Evolutionary conservation across 805 yeast species (phyloP), one percentile per base, ranked within the genome.

Genomic region (Yarrowia sp.): DNA sequence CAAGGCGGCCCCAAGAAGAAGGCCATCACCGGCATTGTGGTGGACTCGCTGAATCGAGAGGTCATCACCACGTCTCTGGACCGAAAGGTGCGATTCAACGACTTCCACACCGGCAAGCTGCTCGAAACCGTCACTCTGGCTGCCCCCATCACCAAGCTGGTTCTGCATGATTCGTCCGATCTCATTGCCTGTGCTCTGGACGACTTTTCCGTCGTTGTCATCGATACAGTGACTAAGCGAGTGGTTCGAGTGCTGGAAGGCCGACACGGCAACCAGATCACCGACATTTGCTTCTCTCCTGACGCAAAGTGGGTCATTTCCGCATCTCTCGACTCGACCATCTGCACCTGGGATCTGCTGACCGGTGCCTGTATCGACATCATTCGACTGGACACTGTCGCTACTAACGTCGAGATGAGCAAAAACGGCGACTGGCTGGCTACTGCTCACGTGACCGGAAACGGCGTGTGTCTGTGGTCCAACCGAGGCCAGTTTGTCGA

Each of bases 331-430:
- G 99, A 95, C 76, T 83, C 91, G 1, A 92, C 98, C 0, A 82
- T 95, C 60, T 85, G 99, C 74, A 92, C 97, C 0, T 95, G 98
- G 98, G 98, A 95, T 77, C 84, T 95, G 69, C 98, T 98, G 49
- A 90, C 97, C 1, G 98, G 99, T 60, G 91, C 93, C 0, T 94
- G 98, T 77, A 92, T 95, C 68, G 99, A 95, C 79, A 98, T 97
- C 70, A 87, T 94, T 17, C 79, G 81, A 66, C 83, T 95, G 33
- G 86, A 89, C 1, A 86, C 83, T 72, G 93, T 92, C n/a, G 96
- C 89, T 3, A 92, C 98, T 0, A 81, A 85, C 67, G 81, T 96
- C 39, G 86, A 88, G 74, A 85, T 95, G 71, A 90, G 97, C 15
- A 96, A 96, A 2, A 82, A 87, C 68, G 97, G 97, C 52, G 98